A percentile compares a stretch with the other conserved stretches of the same genome.
These are phyloP conservation scores for Beauveria varroae DNA, from an alignment of 2,329 filamentous ascomycete genomes.

Conservation along the genomic window DNA sequence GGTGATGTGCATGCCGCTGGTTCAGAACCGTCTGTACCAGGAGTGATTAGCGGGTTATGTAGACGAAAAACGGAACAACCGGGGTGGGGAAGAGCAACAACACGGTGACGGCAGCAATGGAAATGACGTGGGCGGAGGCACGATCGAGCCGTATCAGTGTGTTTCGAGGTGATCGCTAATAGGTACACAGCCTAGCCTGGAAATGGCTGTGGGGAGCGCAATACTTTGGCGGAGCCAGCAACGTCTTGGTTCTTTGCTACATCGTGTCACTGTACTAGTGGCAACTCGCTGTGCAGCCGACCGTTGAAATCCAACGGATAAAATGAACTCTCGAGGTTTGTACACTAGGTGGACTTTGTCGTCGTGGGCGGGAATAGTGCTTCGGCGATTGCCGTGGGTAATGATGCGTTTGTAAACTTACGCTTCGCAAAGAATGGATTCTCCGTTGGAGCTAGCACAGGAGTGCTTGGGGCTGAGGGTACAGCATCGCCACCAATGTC, in stretches of 20 bases:
- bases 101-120: neutral
- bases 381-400: neutral
- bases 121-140: constrained; percentile 8
- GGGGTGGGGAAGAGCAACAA: neutral
- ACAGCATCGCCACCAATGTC: constrained; percentile 24
- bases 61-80: neutral
- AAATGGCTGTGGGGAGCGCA: constrained; percentile 1
- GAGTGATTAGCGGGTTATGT: constrained; percentile 6
- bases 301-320: neutral
- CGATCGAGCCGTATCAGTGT: neutral
- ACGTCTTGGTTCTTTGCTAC: neutral
- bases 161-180: neutral
- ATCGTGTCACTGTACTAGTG: neutral
- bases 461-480: constrained; percentile 23
- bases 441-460: constrained; percentile 13
- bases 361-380: neutral
- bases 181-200: neutral
- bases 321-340: neutral
- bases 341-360: neutral
- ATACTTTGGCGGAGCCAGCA: neutral
- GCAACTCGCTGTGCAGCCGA: neutral
- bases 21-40: constrained; percentile 8
- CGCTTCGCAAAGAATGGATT: constrained; percentile 1
- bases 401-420: neutral
- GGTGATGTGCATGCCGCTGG: constrained; percentile 16